Base-by-base conservation (phyloP, 2,329 filamentous ascomycete genomes). In the Ilyonectria mors-panacis region DNA sequence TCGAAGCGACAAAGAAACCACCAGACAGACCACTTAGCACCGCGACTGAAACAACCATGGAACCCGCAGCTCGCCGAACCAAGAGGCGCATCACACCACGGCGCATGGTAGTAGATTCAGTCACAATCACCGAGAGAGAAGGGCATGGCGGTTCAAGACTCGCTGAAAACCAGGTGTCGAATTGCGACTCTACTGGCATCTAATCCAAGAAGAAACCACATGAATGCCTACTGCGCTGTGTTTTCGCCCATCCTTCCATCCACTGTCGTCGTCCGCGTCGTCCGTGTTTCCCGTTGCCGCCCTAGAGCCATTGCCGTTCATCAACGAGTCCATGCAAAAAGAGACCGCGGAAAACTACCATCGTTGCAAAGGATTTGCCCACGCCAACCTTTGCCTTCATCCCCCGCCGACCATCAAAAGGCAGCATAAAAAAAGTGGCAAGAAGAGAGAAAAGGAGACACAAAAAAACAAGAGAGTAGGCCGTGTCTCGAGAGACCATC, bases 151-250 rank as follows among this genome's bases (percentile, higher is more conserved):
- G 6, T 30, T 4, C 50, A 26, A 44, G 44, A 17, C 17, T 66
- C 67, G 63, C 63, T 69, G 53, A 61, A 61, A 67, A 69, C 68
- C 67, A 69, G 67, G 61, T 64, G 68, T 70, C 68, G 67, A 67
- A 70, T 74, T 74, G 59, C 66, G 68, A 69, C 71, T 71, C 72
- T 74, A 75, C 72, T 72, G 74, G 74, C 67, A 71, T 75, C 73
- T 75, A 73, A 69, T 68, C 68, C 68, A 73, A 71, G 45, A 72
- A 65, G 37, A 60, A 64, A 66, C 62, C 50, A 58, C 63, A 59
- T 45, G 50, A 54, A 65, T 44, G 63, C 47, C 56, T 42, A 56
- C 58, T 58, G 60, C 58, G 63, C 70, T 65, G 64, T 57, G 55
- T 57, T 68, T 72, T 68, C 56, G 62, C 61, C 42, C 39, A 37